Percentiles rank a stretch among this genome's conserved stretches.
Conservation (phyloP, 2,329 filamentous ascomycete species). For the Corinectria fuckeliana region DNA sequence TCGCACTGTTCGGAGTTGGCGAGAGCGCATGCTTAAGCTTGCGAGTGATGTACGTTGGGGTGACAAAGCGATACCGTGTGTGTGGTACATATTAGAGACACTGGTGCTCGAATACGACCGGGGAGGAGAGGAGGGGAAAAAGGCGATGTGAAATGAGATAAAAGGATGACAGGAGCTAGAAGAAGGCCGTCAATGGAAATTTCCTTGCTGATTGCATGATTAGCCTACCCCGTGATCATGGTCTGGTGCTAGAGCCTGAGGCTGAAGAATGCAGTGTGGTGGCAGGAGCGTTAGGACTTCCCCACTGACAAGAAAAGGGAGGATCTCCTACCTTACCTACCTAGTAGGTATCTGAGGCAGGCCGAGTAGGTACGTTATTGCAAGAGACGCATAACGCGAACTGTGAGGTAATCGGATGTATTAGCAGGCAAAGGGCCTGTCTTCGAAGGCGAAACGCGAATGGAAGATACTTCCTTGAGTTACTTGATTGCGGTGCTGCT, state of each 20-base stretch:
- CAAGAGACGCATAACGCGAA: neutral
- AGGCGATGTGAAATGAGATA: neutral
- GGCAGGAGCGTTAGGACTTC: neutral
- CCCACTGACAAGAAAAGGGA: constrained; percentile 20
- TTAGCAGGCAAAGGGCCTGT: too few relatives aligned
- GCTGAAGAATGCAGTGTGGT: neutral
- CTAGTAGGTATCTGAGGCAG: neutral
- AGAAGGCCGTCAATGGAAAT: neutral
- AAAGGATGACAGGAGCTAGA: neutral
- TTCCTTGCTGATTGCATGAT: constrained; percentile 6
- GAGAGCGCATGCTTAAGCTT: neutral
- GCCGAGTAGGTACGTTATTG: neutral
- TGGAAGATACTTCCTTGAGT: neutral
- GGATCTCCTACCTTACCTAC: too few relatives aligned
- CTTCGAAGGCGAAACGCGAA: neutral
- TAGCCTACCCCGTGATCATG: constrained; percentile 1
- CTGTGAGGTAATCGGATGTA: neutral
- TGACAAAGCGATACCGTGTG: constrained; percentile 2
- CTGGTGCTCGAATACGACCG: neutral
- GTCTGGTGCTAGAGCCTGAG: neutral
- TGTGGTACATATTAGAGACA: constrained; percentile 8
- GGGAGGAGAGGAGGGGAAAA: neutral
- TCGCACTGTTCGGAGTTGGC: neutral
- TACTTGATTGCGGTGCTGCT: neutral
- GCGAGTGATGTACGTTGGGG: neutral